Conservation (phyloP, 768 basidiomycete species). For the Crassisporium funariophilum region DNA sequence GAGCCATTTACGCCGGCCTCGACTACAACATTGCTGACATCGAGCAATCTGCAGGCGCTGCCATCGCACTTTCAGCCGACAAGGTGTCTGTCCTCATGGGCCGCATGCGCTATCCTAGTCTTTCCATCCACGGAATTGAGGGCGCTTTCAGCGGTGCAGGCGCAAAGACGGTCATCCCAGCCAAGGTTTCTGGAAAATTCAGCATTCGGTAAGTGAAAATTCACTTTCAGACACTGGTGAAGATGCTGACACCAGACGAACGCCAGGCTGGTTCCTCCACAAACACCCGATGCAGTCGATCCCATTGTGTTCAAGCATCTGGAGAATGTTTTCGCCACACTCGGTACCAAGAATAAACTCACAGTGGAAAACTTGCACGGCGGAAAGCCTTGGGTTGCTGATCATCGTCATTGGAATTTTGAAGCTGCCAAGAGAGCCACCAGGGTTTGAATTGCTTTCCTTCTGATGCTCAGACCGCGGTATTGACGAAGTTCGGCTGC, state of each 20-base stretch:
- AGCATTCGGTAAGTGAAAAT: slow-evolving; percentile 73
- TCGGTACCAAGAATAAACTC: slow-evolving; percentile 83
- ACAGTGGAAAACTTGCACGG: slow-evolving; percentile 72
- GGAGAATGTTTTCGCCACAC: slow-evolving; percentile 78
- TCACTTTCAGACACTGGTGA: background rate
- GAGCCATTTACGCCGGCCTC: slow-evolving; percentile 70
- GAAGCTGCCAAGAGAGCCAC: slow-evolving; percentile 86
- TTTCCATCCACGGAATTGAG: slow-evolving; percentile 94
- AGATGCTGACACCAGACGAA: background rate
- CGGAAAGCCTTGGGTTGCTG: slow-evolving; percentile 89
- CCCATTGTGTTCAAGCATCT: slow-evolving; percentile 73
- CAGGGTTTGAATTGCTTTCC: slow-evolving; percentile 45
- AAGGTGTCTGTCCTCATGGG: slow-evolving; percentile 87
- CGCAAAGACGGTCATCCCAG: slow-evolving; percentile 93
- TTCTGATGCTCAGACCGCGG: slow-evolving; percentile 2
- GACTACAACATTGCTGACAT: slow-evolving; percentile 77
- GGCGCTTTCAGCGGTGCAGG: slow-evolving; percentile 88
- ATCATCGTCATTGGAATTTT: slow-evolving; percentile 90
- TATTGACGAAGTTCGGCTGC: slow-evolving; percentile 19
- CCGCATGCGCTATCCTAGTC: slow-evolving; percentile 86
- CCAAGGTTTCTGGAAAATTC: slow-evolving; percentile 88
- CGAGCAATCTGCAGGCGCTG: slow-evolving; percentile 72
- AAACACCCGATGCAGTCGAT: slow-evolving; percentile 75
- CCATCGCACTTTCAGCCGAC: slow-evolving; percentile 73
- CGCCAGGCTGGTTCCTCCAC: slow-evolving; percentile 77